phyloP scores from a whole-genome alignment of 345 rosid genomes.

The Triadica sebifera region DNA sequence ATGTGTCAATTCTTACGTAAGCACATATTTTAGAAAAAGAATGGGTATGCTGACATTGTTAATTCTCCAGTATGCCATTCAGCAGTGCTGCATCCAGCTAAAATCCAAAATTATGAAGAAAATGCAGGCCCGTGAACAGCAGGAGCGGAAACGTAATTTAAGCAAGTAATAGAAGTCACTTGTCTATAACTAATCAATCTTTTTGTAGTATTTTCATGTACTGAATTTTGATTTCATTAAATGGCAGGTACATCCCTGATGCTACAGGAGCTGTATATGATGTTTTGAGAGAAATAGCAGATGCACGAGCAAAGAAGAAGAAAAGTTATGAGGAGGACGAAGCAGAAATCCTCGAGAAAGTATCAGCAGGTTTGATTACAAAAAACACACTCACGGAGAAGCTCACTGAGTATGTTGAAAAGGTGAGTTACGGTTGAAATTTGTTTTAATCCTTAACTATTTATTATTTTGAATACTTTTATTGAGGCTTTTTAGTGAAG shows the following conservation, averaged over 20 bases:
- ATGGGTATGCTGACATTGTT: conserved; percentile 22
- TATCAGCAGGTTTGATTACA: conserved; percentile 57
- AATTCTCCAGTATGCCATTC: conserved; percentile 68
- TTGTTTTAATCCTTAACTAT: neutral
- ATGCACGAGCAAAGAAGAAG: conserved; percentile 51
- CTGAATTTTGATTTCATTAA: neutral
- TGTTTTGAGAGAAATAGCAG: conserved; percentile 71
- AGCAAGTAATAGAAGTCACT: conserved; percentile 51
- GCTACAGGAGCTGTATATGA: conserved; percentile 74
- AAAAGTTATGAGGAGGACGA: conserved; percentile 52
- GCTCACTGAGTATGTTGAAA: conserved; percentile 79
- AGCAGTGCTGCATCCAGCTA: conserved; percentile 95
- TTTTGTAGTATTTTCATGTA: neutral
- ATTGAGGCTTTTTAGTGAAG: neutral
- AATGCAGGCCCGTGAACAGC: conserved; percentile 88
- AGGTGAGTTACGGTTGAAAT: conserved; percentile 41
- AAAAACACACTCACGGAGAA: conserved; percentile 66
- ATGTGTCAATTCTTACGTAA: conserved; percentile 1
- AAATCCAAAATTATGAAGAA: conserved; percentile 79
- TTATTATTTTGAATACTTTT: neutral
- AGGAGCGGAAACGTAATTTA: conserved; percentile 83
- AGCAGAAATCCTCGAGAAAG: conserved; percentile 52
- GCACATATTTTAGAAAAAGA: neutral
- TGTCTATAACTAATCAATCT: neutral
- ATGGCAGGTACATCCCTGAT: conserved; percentile 80